These are phyloP conservation scores for Jamesozyma spencerorum DNA, from an alignment of 805 yeast species.

Conservation along the genomic window DNA sequence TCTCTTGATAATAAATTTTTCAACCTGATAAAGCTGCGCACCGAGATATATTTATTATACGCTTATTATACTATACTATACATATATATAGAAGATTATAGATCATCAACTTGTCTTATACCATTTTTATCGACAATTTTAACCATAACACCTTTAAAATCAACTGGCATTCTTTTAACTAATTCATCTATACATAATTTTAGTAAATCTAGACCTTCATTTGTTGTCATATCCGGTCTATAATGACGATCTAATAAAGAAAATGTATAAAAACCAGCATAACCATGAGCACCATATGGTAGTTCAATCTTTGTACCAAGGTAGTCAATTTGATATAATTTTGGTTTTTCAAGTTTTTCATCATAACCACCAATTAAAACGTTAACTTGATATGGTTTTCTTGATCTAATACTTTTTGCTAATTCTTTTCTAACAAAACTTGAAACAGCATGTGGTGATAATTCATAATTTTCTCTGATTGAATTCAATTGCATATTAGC, in stretches of 20 bases:
- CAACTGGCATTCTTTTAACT: slow-evolving; percentile 61
- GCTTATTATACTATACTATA: background rate
- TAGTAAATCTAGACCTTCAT: slow-evolving; percentile 71
- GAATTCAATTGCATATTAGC: slow-evolving; percentile 85
- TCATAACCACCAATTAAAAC: slow-evolving; percentile 81
- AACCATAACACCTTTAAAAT: slow-evolving; percentile 77
- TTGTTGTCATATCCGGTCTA: slow-evolving; percentile 60
- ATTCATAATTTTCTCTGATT: slow-evolving; percentile 74
- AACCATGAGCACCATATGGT: slow-evolving; percentile 97
- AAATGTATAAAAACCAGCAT: slow-evolving; percentile 91
- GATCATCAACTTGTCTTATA: slow-evolving; percentile 35
- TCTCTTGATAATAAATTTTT: too few relatives aligned
- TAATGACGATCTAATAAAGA: slow-evolving; percentile 88
- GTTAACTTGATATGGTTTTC: slow-evolving; percentile 92
- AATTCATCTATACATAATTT: slow-evolving; percentile 70
- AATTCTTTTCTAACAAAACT: slow-evolving; percentile 80
- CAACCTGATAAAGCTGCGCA: slow-evolving; percentile 5
- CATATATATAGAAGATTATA: slow-evolving; percentile 3
- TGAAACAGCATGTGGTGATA: slow-evolving; percentile 79
- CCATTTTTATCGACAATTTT: slow-evolving; percentile 61
- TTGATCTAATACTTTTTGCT: slow-evolving; percentile 81
- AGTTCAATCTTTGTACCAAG: slow-evolving; percentile 83
- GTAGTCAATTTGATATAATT: slow-evolving; percentile 84
- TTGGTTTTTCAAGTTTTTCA: slow-evolving; percentile 46
- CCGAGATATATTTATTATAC: slow-evolving; percentile 1